These are phyloP conservation scores for Cyamopsis tetragonoloba DNA, from an alignment of 306 rosid species.

Conservation along the genomic window DNA sequence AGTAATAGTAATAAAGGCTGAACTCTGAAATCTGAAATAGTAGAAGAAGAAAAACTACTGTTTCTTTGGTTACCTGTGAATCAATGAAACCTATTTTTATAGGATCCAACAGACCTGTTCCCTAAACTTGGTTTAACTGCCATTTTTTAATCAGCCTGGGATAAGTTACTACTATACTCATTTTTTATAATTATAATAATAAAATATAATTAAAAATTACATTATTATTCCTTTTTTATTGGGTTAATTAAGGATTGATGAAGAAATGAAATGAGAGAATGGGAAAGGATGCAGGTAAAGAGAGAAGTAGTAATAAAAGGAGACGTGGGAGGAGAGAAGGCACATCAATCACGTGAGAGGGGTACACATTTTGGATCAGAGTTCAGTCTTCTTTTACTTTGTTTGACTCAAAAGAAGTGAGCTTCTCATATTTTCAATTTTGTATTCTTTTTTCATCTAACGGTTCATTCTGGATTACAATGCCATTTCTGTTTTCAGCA, in stretches of 20 bases:
- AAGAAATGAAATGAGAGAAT: slow-evolving; percentile 10
- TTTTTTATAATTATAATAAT: no score
- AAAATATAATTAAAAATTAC: no score
- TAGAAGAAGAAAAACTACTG: slow-evolving; percentile 14
- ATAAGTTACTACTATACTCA: no score
- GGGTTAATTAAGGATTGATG: not conserved
- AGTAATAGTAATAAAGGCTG: no score
- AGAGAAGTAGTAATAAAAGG: not conserved
- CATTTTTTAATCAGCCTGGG: not conserved
- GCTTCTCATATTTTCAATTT: not conserved
- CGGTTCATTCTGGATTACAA: no score
- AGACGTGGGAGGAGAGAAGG: slow-evolving; percentile 36
- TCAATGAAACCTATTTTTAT: slow-evolving; percentile 46
- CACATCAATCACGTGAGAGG: slow-evolving; percentile 59
- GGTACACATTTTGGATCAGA: slow-evolving; percentile 47
- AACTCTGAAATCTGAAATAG: not conserved
- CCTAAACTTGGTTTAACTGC: slow-evolving; percentile 26
- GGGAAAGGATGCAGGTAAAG: not conserved
- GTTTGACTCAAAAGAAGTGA: slow-evolving; percentile 52
- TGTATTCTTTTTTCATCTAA: no score
- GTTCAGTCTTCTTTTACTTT: no score
- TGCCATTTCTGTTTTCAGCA: no score
- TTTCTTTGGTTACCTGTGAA: slow-evolving; percentile 7
- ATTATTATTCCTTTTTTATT: no score
- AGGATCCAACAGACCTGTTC: slow-evolving; percentile 49